A percentile compares a stretch with the other conserved stretches of the same genome.
phyloP scores from a whole-genome alignment of 495 filamentous ascomycete genomes.

The Podospora appendiculata region DNA sequence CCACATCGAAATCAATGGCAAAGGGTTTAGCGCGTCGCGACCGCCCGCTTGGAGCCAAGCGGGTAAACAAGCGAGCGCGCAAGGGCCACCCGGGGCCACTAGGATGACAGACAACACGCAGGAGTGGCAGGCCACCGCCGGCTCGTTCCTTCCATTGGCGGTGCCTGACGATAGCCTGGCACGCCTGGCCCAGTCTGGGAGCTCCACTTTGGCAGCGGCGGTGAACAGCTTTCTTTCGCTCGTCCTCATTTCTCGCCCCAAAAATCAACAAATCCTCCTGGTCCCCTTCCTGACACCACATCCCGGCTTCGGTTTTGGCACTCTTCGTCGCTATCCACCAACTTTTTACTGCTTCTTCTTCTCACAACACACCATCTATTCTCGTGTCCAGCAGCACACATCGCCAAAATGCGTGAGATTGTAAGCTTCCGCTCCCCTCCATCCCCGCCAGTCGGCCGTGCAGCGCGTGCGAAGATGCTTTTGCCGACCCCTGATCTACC shows the following conservation, averaged over 20 bases:
- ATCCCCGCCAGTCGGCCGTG: slow-evolving; percentile 29
- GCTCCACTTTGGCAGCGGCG: slow-evolving; percentile 22
- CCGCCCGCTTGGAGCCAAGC: neutral
- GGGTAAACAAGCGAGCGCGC: slow-evolving; percentile 24
- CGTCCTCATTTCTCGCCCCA: slow-evolving; percentile 22
- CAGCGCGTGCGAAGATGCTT: slow-evolving; percentile 62
- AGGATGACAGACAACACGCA: neutral
- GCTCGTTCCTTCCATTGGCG: slow-evolving; percentile 12
- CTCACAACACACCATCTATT: slow-evolving; percentile 14
- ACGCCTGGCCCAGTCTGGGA: too few species aligned
- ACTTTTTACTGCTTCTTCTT: slow-evolving; percentile 7
- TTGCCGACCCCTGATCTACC: slow-evolving; percentile 21
- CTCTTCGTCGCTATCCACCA: slow-evolving; percentile 8
- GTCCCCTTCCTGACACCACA: slow-evolving; percentile 14
- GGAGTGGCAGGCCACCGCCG: neutral
- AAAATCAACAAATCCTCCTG: slow-evolving; percentile 31
- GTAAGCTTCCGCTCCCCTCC: slow-evolving; percentile 49
- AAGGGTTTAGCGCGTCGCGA: slow-evolving; percentile 15
- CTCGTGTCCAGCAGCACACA: slow-evolving; percentile 21
- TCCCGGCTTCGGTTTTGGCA: slow-evolving; percentile 16
- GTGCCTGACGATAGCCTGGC: slow-evolving; percentile 17
- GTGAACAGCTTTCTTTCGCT: slow-evolving; percentile 18
- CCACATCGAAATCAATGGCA: slow-evolving; percentile 6
- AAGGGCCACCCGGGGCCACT: slow-evolving; percentile 17
- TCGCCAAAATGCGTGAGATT: slow-evolving; percentile 83